Base-by-base conservation (phyloP, 352 stramenopile genomes). In the Globisporangium okanoganense region DNA sequence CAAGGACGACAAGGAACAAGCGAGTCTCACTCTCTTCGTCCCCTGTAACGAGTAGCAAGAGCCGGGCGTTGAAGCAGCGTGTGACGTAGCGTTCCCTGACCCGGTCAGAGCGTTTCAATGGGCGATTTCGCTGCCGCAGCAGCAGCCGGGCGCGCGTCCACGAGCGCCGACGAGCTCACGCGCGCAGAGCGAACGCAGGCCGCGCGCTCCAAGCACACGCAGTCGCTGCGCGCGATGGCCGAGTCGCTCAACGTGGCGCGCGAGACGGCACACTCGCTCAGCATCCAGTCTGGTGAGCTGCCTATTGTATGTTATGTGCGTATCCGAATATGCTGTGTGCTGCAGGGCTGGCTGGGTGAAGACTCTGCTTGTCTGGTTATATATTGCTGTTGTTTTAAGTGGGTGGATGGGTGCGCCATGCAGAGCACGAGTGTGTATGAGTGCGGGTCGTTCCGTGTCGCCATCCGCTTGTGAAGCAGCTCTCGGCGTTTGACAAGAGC, bases 181-280 rank as follows among this genome's bases (percentile, higher is more conserved):
- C 29, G 29, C 29, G 29, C 29, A 33, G 29, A 33, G 54, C 41
- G 24, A 22, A 20, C 51, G 33, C 24, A 31, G 25, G 55, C 70
- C 51, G 75, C 65, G 67, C 58, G 72, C 56, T 61, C 69, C 40
- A 72, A 82, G 35, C 73, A 87, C 56, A 67, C 56, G 22, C 73
- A 87, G 69, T 81, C 78, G 64, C 68, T 88, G 53, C 70, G 70
- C 7, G 63, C 72, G 5, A 62, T 82, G n/a, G 78, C 75, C 10
- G 78, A 83, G 35, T 81, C 81, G 48, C 61, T 90, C 20, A 48
- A 74, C 8, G 40, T 82, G n/a, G 81, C 75, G 18, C 61, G 76
- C 27, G 70, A 73, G 36, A 88, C 81, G 4, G 75, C 81, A n/a
- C 75, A 86, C n/a, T 67, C 69, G 18, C 56, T 90, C 13, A 85